Evolutionary conservation across 495 filamentous ascomycete species (phyloP), one percentile per base, ranked within the genome.

Genomic region (Cercophora samala): DNA sequence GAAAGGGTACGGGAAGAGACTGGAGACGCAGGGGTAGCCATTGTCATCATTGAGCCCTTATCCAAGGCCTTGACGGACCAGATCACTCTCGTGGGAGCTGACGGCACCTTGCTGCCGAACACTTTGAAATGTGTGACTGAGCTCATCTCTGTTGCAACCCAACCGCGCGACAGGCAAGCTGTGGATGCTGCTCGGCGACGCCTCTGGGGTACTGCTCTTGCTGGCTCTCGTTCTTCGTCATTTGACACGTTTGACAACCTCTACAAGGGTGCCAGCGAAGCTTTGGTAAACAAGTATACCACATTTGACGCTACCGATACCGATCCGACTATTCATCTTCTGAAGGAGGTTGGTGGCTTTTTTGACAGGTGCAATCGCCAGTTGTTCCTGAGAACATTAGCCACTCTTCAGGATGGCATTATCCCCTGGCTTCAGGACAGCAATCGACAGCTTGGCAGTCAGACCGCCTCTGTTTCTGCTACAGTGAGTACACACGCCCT

Each of bases 1-100:
- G 77, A 79, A n/a, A 82, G 84, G 59, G 84, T 90, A 13, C 83
- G 82, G 59, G 78, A 80, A 9, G 90, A 94, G 67, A 85, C 86
- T 53, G 91, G 92, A 5, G 87, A 91, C 65, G 83, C 81, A 5
- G 85, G 84, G 2, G 80, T 88, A 23, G 83, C 86, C 3, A 79
- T 86, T 21, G 81, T 86, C 26, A 81, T 91, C 15, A 79, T 92
- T 26, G 92, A 93, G 65, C 92, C 91, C 11, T 73, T 97, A 22
- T 86, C 91, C 4, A 87, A 86, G 59, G 72, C 69, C 3, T 51
- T 88, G 1, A 59, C 76, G 9, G 76, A 82, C 9, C 63, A 70
- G 59, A 32, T 73, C 6, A 70, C 62, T 15, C 26, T 65, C n/a
- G 22, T 19, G 23, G 65, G 52, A 11, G 3, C 69, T 13, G 54